A percentile compares a stretch with the other conserved stretches of the same genome.
Conservation (phyloP, 306 rosid genomes). For the Acacia confusa region DNA sequence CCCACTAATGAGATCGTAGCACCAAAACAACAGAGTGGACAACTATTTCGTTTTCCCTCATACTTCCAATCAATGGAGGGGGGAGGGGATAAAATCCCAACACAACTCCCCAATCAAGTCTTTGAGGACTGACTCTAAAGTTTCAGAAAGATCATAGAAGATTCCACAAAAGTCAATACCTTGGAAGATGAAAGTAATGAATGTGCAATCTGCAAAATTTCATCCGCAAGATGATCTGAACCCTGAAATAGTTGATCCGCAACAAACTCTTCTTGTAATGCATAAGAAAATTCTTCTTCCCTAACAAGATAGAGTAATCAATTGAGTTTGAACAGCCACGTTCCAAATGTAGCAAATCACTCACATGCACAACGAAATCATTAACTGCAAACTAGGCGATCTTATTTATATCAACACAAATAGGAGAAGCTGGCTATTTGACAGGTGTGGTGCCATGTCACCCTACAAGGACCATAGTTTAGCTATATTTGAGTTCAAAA, state of each 20-base stretch:
- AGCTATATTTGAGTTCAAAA: slow-evolving; percentile 18
- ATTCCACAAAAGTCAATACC: slow-evolving; percentile 47
- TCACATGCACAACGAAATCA: not conserved
- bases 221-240: slow-evolving; percentile 70
- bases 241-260: slow-evolving; percentile 93
- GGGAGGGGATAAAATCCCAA: not conserved
- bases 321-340: slow-evolving; percentile 20
- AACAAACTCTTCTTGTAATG: slow-evolving; percentile 88
- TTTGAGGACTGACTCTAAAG: not conserved
- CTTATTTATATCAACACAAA: not conserved
- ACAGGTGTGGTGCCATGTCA: not conserved
- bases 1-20: not conserved
- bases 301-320: slow-evolving; percentile 45
- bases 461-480: slow-evolving; percentile 10
- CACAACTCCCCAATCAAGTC: not conserved
- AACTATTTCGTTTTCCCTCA: not conserved
- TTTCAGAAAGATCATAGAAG: not conserved
- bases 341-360: not conserved
- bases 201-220: slow-evolving; percentile 56
- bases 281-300: slow-evolving; percentile 61
- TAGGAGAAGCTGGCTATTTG: not conserved
- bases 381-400: not conserved
- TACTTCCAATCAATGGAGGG: not conserved
- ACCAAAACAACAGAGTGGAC: not conserved
- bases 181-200: slow-evolving; percentile 72